Evolutionary conservation across 2,329 filamentous ascomycete genomes (phyloP).

Genomic region (Verruconis gallopava): DNA sequence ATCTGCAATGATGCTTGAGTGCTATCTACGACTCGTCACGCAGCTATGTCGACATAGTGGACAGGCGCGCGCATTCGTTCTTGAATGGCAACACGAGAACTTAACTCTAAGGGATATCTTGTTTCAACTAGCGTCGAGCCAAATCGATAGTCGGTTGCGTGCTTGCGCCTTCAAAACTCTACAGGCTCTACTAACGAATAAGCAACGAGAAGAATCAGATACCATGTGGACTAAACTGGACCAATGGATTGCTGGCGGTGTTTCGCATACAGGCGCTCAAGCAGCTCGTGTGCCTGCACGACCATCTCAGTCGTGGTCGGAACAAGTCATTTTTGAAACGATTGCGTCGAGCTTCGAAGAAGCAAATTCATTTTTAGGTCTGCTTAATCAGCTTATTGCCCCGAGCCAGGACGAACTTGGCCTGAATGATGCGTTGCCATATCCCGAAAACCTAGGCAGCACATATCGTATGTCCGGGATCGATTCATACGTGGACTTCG

Average conservation of each 20-base stretch:
- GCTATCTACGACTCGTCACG: conserved; percentile 77
- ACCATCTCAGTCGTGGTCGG: conserved; percentile 7
- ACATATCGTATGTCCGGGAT: conserved; percentile 72
- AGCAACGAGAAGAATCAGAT: conserved; percentile 52
- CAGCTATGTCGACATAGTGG: conserved; percentile 67
- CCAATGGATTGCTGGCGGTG: conserved; percentile 54
- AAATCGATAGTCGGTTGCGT: conserved; percentile 62
- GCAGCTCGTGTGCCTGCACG: not conserved
- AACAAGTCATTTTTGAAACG: conserved; percentile 47
- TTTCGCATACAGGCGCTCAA: not conserved
- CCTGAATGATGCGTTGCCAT: conserved; percentile 65
- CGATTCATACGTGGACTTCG: conserved; percentile 85
- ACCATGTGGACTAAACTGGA: conserved; percentile 73
- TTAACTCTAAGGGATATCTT: conserved; percentile 60
- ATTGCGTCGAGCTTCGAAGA: conserved; percentile 74
- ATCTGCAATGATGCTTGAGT: conserved; percentile 91
- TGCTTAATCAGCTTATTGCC: conserved; percentile 59
- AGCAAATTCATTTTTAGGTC: conserved; percentile 66
- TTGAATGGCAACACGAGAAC: conserved; percentile 39
- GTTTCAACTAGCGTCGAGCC: conserved; percentile 65
- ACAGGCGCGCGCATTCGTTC: conserved; percentile 58
- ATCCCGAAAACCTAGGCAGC: conserved; percentile 72
- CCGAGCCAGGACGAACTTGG: conserved; percentile 49
- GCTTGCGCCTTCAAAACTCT: conserved; percentile 75
- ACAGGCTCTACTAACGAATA: conserved; percentile 61